Percentiles rank a stretch among this genome's conserved stretches.
Conservation (phyloP, 768 basidiomycete genomes). For the Rubroboletus satanas region DNA sequence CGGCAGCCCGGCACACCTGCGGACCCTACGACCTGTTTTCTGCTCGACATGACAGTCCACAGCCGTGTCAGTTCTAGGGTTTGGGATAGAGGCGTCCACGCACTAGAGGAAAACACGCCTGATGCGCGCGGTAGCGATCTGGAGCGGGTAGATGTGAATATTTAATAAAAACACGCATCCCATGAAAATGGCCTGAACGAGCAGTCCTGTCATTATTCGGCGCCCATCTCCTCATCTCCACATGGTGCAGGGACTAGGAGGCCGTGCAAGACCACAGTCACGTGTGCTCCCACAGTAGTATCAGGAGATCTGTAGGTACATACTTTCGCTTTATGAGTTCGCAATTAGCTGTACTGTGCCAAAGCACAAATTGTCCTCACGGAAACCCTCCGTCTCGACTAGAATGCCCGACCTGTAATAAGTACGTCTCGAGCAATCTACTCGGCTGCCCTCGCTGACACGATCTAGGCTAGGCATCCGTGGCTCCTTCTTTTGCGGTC, state of each 20-base stretch:
- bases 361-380: constrained; percentile 67
- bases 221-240: no score
- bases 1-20: neutral
- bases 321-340: constrained; percentile 34
- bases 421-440: constrained; percentile 47
- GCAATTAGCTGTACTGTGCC: constrained; percentile 46
- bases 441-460: constrained; percentile 7
- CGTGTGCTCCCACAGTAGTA: constrained; percentile 9
- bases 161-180: neutral
- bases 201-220: no score
- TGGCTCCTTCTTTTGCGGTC: constrained; percentile 89
- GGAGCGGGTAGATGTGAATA: neutral
- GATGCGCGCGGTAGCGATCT: constrained; percentile 20
- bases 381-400: constrained; percentile 82
- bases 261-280: constrained; percentile 2
- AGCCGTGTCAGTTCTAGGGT: constrained; percentile 12
- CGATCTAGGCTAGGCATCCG: constrained; percentile 64
- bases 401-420: constrained; percentile 92
- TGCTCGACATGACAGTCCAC: neutral
- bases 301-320: neutral
- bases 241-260: no score
- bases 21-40: neutral
- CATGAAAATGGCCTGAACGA: neutral
- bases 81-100: constrained; percentile 2
- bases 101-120: constrained; percentile 18